Evolutionary conservation across 192 early-diverging fungal genomes (phyloP), one percentile per base, ranked within the genome.

Genomic region (Umbelopsis sp.): DNA sequence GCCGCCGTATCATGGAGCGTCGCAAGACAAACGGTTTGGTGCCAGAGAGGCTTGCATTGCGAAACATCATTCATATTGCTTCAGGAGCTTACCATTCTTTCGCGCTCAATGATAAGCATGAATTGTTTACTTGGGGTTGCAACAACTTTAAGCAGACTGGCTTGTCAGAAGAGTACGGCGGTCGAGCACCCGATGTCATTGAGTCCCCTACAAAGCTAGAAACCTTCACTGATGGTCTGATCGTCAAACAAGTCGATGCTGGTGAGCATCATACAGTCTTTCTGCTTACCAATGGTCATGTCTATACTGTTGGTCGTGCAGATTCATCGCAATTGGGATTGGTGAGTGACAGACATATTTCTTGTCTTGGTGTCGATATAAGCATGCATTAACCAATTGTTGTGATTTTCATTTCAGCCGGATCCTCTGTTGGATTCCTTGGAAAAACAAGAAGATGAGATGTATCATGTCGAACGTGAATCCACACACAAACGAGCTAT

Each of bases 121-220:
- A 84, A 15, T 78, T 96, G 15, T 94, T 84, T 69, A 84, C 88
- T 11, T 95, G 93, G 89, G 97, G 97, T 18, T 82, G 96, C 55
- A 98, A 98, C 78, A 95, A 95, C 68, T 92, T 91, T 74, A 87
- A 87, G 49, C 97, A 98, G 80, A 90, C 94, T 67, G 95, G 95
- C 2, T 72, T 91, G 37, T 79, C 82, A 1, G 58, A 72, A 20
- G 68, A 44, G 15, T 79, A 85, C 67, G 81, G 74, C 20, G 74
- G 75, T 5, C 55, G 55, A 11, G 45, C 37, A 11, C 44, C 47
- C 0, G 81, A 80, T 71, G 64, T 81, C 37, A 78, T 91, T 25
- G 76, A 88, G 3, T 77, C 81, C 46, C 91, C 92, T 5, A 80
- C 85, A 9, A 69, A 58, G 1, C 81, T 97, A 15, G 74, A 86